Evolutionary conservation across 2,329 filamentous ascomycete genomes (phyloP), one percentile per base, ranked within the genome.

Genomic region (Dactylellina haptotyla): DNA sequence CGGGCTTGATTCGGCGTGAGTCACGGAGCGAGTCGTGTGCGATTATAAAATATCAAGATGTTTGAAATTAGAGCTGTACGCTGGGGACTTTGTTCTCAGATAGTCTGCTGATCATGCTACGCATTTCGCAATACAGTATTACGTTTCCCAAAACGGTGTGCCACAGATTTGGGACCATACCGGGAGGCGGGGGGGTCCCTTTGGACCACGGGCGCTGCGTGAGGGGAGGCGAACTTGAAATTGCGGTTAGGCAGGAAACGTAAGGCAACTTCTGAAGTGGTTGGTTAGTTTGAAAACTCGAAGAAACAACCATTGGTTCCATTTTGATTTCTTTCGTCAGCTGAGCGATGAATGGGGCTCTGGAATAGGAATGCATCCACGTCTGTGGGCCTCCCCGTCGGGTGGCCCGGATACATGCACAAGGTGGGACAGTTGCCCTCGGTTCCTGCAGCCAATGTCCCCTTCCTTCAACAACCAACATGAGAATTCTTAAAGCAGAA

Each of bases 111-210:
- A 72, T 72, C 67, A 65, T 50, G 32, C 67, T 72, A 59, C 58
- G 59, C 59, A 56, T 59, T 72, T 72, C 67, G 59, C 59, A 72
- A 65, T 65, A 54, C 53, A 39, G 50, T 72, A 72, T 72, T 72
- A 65, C 67, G 23, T 53, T 54, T 64, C 46, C 53, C 18, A 50
- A 25, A 46, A 43, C 43, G 39, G 30, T 37, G 6, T 56, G 32
- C 67, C 59, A 41, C 28, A 65, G 59, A 5, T 34, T 48, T 32
- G 54, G 53, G 20, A 30, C 51, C 3, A 45, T 32, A 23, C 67
- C 53, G 59, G 59, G 58, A 20, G 37, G 57, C 32, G 51, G 28
- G 54, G 48, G 41, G 51, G 59, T 2, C 26, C 9, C 12, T 46
- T 50, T 39, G n/a, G 53, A 64, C 66, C 66, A 63, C 67, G 67